phyloP scores from a whole-genome alignment of 768 basidiomycete genomes.

The Termitomyces sp. region DNA sequence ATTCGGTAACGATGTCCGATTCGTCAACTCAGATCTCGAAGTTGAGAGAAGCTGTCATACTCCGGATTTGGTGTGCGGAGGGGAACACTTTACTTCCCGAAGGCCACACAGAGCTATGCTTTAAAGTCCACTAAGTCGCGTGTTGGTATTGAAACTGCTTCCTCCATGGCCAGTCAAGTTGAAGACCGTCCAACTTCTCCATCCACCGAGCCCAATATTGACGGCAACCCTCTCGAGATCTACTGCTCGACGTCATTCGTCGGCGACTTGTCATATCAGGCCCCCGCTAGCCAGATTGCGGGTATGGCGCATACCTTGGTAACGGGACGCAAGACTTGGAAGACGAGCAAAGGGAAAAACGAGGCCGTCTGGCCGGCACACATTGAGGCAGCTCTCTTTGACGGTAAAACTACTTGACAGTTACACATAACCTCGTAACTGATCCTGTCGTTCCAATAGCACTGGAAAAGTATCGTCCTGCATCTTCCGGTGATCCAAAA shows the following conservation, averaged over 20 bases:
- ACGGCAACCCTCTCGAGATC: constrained; percentile 10
- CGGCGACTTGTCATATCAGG: constrained; percentile 14
- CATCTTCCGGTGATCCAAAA: constrained; percentile 44
- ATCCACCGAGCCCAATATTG: not conserved
- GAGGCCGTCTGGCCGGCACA: constrained; percentile 62
- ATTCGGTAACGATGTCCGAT: constrained; percentile 3
- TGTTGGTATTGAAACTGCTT: not conserved
- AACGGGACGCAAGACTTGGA: constrained; percentile 51
- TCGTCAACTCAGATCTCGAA: constrained; percentile 10
- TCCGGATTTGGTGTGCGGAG: constrained; percentile 5
- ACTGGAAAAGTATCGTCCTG: constrained; percentile 50
- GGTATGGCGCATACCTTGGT: constrained; percentile 26
- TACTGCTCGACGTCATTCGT: constrained; percentile 15
- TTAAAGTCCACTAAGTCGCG: constrained; percentile 5
- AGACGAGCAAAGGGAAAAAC: constrained; percentile 42
- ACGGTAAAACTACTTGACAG: constrained; percentile 35
- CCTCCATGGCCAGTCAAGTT: constrained; percentile 5
- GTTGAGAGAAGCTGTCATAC: constrained; percentile 4
- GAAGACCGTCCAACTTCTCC: constrained; percentile 2
- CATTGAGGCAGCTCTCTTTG: constrained; percentile 55
- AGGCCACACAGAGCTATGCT: constrained; percentile 4
- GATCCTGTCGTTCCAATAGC: constrained; percentile 26
- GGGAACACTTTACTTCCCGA: constrained; percentile 9
- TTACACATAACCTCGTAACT: not conserved
- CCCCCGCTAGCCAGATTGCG: constrained; percentile 6